phyloP scores from a whole-genome alignment of 2,329 filamentous ascomycete genomes.

The Clonostachys rhizophaga region DNA sequence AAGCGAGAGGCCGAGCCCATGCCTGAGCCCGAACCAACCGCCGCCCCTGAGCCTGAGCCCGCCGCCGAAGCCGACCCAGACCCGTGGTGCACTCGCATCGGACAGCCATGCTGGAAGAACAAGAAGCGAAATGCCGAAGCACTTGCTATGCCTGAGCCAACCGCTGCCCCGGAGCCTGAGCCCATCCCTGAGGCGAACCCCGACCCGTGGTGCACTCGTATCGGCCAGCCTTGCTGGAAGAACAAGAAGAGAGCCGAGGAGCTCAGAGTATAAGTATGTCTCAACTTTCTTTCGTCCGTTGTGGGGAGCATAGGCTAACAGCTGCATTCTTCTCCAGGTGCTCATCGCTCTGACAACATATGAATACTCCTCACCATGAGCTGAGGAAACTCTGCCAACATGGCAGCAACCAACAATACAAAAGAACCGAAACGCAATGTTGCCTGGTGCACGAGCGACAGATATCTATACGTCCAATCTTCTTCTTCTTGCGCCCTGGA shows the following conservation, averaged over 20 bases:
- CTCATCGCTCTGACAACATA: too few relatives aligned
- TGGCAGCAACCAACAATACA: too few relatives aligned
- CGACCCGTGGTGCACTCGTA: slow-evolving; percentile 15
- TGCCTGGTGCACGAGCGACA: too few relatives aligned
- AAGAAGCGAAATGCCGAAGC: not conserved
- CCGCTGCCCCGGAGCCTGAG: slow-evolving; percentile 3
- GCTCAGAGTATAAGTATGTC: too few relatives aligned
- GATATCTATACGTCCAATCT: too few relatives aligned
- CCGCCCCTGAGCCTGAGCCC: slow-evolving; percentile 12
- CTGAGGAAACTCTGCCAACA: too few relatives aligned
- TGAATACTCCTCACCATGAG: too few relatives aligned
- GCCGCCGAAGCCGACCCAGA: slow-evolving; percentile 12
- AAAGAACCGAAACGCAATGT: too few relatives aligned
- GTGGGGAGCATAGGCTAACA: too few relatives aligned
- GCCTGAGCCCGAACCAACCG: slow-evolving; percentile 11
- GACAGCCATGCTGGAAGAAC: slow-evolving; percentile 32
- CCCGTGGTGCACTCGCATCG: slow-evolving; percentile 28
- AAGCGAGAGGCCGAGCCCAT: not conserved
- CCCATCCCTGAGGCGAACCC: slow-evolving; percentile 10
- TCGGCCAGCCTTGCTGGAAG: slow-evolving; percentile 25
- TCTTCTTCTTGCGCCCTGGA: too few relatives aligned
- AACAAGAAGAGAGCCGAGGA: slow-evolving; percentile 8
- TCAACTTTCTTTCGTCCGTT: too few relatives aligned
- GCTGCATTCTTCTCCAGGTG: too few relatives aligned
- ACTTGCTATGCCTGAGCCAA: slow-evolving; percentile 15